Evolutionary conservation across 2,329 filamentous ascomycete genomes (phyloP).

Genomic region (Coniochaeta ligniaria): DNA sequence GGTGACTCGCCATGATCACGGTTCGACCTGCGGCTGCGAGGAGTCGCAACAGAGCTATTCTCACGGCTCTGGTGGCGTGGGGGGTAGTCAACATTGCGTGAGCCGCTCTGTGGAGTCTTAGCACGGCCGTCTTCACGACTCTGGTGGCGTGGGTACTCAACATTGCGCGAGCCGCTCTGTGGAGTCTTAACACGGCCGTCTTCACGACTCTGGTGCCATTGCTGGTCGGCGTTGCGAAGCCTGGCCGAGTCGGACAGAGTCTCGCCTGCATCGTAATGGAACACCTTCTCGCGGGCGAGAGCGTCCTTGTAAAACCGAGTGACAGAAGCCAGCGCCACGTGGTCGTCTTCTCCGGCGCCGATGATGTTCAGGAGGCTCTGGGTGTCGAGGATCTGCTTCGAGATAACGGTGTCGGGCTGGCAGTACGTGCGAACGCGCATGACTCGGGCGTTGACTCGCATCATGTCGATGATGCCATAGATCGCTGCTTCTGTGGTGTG

Average conservation of each 20-base stretch:
- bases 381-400: constrained; percentile 49
- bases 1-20: background rate
- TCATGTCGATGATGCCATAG: constrained; percentile 39
- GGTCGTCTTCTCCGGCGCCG: constrained; percentile 33
- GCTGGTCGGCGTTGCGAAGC: background rate
- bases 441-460: constrained; percentile 43
- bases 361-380: constrained; percentile 44
- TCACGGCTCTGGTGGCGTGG: background rate
- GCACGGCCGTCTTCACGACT: background rate
- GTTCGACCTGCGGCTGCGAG: background rate
- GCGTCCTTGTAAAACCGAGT: constrained; percentile 47
- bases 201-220: background rate
- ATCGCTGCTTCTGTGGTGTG: constrained; percentile 33
- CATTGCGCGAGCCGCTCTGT: background rate
- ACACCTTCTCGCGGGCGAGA: constrained; percentile 35
- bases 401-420: constrained; percentile 49
- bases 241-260: background rate
- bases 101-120: background rate
- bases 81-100: background rate
- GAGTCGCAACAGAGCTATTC: background rate
- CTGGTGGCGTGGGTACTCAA: background rate
- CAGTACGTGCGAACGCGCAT: constrained; percentile 50
- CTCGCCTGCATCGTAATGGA: constrained; percentile 5
- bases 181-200: background rate
- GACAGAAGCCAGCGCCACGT: constrained; percentile 40